Conservation (phyloP, 2,329 filamentous ascomycete genomes). For the Neopestalotiopsis rosae region DNA sequence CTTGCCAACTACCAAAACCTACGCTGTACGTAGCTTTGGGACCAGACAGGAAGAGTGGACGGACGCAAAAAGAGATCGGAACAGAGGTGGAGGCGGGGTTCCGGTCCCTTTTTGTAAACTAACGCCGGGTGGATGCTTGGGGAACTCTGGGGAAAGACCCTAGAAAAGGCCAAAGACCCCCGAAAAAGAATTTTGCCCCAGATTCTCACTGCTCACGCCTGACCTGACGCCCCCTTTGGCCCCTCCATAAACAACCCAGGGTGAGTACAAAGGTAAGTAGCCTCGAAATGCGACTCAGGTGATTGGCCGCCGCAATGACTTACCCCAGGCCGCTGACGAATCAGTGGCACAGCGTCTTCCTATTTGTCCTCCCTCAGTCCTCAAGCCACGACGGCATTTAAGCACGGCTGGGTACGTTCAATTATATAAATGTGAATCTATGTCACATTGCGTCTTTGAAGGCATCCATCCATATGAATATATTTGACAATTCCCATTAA, state of each 20-base stretch:
- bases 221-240: no score
- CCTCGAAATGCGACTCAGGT: slow-evolving; percentile 2
- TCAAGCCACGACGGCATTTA: background rate
- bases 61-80: background rate
- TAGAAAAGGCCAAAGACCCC: background rate
- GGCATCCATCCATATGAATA: no score
- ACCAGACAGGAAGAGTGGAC: background rate
- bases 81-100: slow-evolving; percentile 14
- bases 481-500: no score
- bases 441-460: no score
- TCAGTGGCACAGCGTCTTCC: background rate
- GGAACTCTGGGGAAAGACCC: background rate
- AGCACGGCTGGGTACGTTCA: background rate
- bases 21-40: background rate
- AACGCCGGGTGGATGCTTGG: background rate
- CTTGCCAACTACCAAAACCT: background rate
- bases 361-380: background rate
- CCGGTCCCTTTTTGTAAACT: background rate
- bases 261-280: background rate
- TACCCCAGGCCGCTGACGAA: background rate
- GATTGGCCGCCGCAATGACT: background rate
- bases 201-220: background rate
- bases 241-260: background rate
- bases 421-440: background rate
- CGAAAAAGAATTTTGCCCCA: background rate